Conservation (phyloP, 371 early-diverging fungal genomes). For the Syncephalastrum racemosum region DNA sequence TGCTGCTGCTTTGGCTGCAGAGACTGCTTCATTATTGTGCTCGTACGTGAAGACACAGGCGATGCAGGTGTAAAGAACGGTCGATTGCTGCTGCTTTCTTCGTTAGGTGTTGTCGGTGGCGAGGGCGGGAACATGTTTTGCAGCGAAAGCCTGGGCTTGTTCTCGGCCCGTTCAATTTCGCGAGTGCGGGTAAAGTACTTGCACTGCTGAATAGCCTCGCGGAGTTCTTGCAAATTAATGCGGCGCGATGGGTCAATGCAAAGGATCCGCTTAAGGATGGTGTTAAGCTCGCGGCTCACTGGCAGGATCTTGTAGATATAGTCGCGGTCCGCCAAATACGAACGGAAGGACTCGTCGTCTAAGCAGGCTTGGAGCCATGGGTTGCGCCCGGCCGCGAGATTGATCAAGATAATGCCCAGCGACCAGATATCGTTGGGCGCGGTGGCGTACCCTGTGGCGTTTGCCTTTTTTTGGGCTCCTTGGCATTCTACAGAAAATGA, state of each 20-base stretch:
- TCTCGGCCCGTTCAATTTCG: slow-evolving; percentile 28
- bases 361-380: slow-evolving; percentile 81
- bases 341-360: slow-evolving; percentile 70
- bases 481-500: slow-evolving; percentile 62
- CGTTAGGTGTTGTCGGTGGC: neutral
- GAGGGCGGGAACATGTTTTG: slow-evolving; percentile 12
- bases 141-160: neutral
- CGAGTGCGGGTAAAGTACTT: slow-evolving; percentile 53
- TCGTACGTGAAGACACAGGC: too few species aligned
- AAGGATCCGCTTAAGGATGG: slow-evolving; percentile 73
- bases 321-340: slow-evolving; percentile 61
- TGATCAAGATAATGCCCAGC: slow-evolving; percentile 80
- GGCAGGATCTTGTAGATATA: slow-evolving; percentile 66
- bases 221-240: slow-evolving; percentile 64
- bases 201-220: slow-evolving; percentile 56
- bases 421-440: slow-evolving; percentile 86
- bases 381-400: slow-evolving; percentile 73
- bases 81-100: too few species aligned
- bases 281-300: slow-evolving; percentile 69
- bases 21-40: too few species aligned
- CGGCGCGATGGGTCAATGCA: slow-evolving; percentile 71
- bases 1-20: too few species aligned
- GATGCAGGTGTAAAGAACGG: too few species aligned
- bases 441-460: slow-evolving; percentile 52
- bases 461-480: slow-evolving; percentile 44